These are phyloP conservation scores for Tirmania nivea DNA, from an alignment of 495 filamentous ascomycete species.

Conservation along the genomic window DNA sequence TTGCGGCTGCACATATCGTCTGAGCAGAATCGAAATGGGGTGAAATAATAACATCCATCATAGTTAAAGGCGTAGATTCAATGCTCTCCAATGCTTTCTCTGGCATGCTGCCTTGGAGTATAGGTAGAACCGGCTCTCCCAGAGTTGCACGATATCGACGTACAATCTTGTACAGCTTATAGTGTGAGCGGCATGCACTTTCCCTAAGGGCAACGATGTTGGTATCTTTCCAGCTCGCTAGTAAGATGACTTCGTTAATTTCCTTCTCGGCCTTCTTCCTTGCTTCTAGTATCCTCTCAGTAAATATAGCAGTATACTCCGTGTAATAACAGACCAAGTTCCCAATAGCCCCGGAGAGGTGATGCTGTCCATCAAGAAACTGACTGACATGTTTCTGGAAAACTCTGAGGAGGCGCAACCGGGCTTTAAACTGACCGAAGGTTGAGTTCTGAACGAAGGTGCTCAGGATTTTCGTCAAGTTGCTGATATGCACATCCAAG, in stretches of 20 bases:
- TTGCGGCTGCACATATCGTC: constrained; percentile 28
- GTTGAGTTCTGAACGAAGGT: constrained; percentile 51
- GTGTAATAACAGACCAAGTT: constrained; percentile 58
- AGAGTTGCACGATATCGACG: constrained; percentile 64
- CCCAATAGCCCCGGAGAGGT: constrained; percentile 36
- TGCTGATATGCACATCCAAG: constrained; percentile 38
- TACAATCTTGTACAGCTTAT: constrained; percentile 76
- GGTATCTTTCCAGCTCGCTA: constrained; percentile 92
- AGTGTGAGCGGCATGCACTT: constrained; percentile 72
- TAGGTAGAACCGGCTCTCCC: constrained; percentile 40
- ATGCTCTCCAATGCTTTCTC: constrained; percentile 23
- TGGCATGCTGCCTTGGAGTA: constrained; percentile 45
- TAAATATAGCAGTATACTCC: constrained; percentile 42
- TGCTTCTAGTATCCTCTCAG: constrained; percentile 38
- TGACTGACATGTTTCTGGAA: constrained; percentile 43
- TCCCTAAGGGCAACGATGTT: constrained; percentile 75
- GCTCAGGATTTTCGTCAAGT: constrained; percentile 48
- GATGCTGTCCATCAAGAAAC: constrained; percentile 31
- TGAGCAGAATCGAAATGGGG: constrained; percentile 19
- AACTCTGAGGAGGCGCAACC: constrained; percentile 48
- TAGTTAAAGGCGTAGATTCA: constrained; percentile 8
- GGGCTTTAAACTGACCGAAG: constrained; percentile 54
- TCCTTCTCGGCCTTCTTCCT: constrained; percentile 53
- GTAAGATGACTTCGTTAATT: constrained; percentile 64
- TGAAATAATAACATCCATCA: constrained; percentile 7